phyloP scores from a whole-genome alignment of 192 early-diverging fungal genomes.

The Coemansia sp. region DNA sequence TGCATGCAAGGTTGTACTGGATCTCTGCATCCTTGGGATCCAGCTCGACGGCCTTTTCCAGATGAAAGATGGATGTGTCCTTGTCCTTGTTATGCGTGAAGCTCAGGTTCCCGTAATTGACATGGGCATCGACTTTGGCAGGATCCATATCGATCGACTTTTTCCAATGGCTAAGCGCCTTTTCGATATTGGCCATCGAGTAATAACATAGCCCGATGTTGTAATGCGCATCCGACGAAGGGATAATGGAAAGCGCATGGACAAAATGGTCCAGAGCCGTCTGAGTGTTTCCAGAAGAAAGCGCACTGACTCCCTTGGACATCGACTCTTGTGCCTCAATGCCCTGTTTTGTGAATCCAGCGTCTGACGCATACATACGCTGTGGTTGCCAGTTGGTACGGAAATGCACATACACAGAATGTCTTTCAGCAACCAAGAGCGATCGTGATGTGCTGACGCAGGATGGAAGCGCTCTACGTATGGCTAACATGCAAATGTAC shows the following conservation, averaged over 20 bases:
- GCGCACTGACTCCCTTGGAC: conserved; percentile 7
- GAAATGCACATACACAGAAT: background rate
- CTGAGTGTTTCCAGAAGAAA: conserved; percentile 16
- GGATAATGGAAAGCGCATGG: conserved; percentile 5
- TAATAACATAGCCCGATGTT: conserved; percentile 39
- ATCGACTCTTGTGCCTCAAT: conserved; percentile 24
- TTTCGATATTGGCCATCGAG: conserved; percentile 57
- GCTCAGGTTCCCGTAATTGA: conserved; percentile 70
- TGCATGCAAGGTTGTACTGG: conserved; percentile 64
- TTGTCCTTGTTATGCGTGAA: conserved; percentile 56
- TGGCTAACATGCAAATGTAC: background rate
- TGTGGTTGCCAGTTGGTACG: background rate
- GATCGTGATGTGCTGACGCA: background rate
- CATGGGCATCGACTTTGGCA: conserved; percentile 64
- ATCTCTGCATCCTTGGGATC: conserved; percentile 71
- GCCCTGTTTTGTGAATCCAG: background rate
- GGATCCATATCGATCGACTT: conserved; percentile 60
- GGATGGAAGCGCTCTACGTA: background rate
- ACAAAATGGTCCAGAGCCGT: conserved; percentile 6
- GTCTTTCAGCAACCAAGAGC: background rate
- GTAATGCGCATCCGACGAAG: conserved; percentile 31
- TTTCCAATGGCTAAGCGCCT: conserved; percentile 63
- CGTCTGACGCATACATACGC: conserved; percentile 13
- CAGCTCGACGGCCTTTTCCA: conserved; percentile 61
- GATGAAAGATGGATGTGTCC: conserved; percentile 55